Evolutionary conservation across 2,329 filamentous ascomycete species (phyloP).

Genomic region (Pseudonectria buxi): DNA sequence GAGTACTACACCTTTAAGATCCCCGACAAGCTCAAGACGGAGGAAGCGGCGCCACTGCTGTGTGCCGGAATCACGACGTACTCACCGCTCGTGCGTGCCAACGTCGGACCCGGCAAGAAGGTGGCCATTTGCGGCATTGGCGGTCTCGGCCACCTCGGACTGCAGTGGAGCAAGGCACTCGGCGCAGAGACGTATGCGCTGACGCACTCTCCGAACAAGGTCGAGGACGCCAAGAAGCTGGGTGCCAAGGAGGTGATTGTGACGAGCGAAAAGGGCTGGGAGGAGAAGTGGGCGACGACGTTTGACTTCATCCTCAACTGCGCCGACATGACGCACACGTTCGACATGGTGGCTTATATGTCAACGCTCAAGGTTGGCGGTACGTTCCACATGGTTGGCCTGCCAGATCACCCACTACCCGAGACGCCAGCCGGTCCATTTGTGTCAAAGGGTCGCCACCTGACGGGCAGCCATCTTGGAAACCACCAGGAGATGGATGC

Average conservation of each 20-base stretch:
- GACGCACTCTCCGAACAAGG: constrained; percentile 53
- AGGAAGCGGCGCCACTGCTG: constrained; percentile 59
- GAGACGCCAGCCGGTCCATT: constrained; percentile 36
- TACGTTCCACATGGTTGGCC: constrained; percentile 51
- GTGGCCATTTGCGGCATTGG: constrained; percentile 69
- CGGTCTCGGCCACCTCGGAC: constrained; percentile 65
- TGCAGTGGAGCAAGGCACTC: constrained; percentile 65
- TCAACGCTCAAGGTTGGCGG: constrained; percentile 45
- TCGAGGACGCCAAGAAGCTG: constrained; percentile 52
- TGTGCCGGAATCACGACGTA: constrained; percentile 74
- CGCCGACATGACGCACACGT: constrained; percentile 43
- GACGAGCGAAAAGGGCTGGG: constrained; percentile 48
- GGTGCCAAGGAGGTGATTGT: constrained; percentile 52
- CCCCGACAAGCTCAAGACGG: constrained; percentile 43
- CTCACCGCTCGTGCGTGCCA: constrained; percentile 59
- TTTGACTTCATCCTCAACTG: constrained; percentile 48
- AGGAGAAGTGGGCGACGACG: constrained; percentile 42
- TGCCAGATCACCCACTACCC: constrained; percentile 45
- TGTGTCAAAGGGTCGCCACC: constrained; percentile 43
- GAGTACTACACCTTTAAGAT: constrained; percentile 56
- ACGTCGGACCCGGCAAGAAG: constrained; percentile 60
- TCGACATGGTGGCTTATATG: constrained; percentile 47
- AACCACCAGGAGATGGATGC: constrained; percentile 52
- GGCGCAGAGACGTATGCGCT: constrained; percentile 61
- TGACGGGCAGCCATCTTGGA: constrained; percentile 53